phyloP scores from a whole-genome alignment of 2,329 filamentous ascomycete genomes.

The Amphichorda felina region DNA sequence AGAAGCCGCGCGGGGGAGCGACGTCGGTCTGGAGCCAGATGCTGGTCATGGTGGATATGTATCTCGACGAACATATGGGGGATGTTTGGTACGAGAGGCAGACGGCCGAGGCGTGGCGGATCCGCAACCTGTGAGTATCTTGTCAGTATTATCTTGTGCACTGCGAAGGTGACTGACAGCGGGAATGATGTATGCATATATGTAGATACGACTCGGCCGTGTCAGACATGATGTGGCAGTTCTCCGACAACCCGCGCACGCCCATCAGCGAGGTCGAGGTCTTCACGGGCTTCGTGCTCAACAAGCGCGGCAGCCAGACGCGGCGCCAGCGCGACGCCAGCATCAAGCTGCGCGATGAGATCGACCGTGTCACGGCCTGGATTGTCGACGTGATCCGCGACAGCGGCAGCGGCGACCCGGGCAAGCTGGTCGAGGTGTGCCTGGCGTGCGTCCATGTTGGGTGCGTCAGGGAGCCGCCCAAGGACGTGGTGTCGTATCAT shows the following conservation, averaged over 20 bases:
- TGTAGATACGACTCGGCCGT: slow-evolving; percentile 34
- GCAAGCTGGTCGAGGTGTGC: slow-evolving; percentile 18
- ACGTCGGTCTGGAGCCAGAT: slow-evolving; percentile 31
- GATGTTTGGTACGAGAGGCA: too few relatives aligned
- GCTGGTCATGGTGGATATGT: slow-evolving; percentile 9
- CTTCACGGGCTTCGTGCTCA: slow-evolving; percentile 44
- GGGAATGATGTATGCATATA: background rate
- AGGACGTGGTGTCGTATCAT: slow-evolving; percentile 3
- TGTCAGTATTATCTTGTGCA: background rate
- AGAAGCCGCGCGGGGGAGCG: background rate
- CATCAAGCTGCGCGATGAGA: slow-evolving; percentile 37
- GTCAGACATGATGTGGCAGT: slow-evolving; percentile 25
- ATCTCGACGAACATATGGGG: slow-evolving; percentile 5
- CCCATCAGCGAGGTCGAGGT: slow-evolving; percentile 38
- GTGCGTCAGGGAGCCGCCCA: slow-evolving; percentile 5
- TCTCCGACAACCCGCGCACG: slow-evolving; percentile 30
- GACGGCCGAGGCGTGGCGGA: slow-evolving; percentile 18
- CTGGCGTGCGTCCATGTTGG: slow-evolving; percentile 21
- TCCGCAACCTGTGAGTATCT: slow-evolving; percentile 19
- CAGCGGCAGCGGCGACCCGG: background rate
- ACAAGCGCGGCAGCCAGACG: slow-evolving; percentile 34
- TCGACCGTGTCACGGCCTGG: slow-evolving; percentile 31
- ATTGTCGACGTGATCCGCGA: slow-evolving; percentile 22
- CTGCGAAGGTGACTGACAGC: background rate
- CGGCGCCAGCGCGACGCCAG: slow-evolving; percentile 39